Evolutionary conservation across 495 filamentous ascomycete genomes (phyloP), one percentile per base, ranked within the genome.

Genomic region (Tetracladium setigerum): DNA sequence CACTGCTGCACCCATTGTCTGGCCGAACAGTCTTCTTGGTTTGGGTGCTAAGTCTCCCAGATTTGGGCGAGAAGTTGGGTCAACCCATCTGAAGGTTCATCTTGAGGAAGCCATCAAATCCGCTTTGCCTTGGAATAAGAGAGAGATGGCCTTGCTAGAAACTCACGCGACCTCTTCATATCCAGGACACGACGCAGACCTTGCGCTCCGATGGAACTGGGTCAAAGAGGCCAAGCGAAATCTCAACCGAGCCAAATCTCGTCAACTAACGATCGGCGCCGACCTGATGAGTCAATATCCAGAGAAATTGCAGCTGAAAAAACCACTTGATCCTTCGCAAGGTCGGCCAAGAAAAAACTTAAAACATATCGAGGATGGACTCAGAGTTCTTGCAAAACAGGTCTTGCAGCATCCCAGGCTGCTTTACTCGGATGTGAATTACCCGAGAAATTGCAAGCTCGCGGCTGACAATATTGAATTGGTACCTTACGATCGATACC

Each of bases 401-500:
- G 15, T 24, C 2, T 14, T 41, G 22, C 10, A 22, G 12, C 19
- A 47, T 32, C 30, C 17, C 14, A 39, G 9, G 16, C 14, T 44
- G 4, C 7, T 27, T 3, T 27, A 32, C 15, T 2, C 38, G 39
- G 10, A 34, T 0, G 38, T 2, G 12, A 2, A 7, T n/a, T n/a
- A 9, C 7, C 7, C 11, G 10, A 6, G 11, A 6, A 16, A 35
- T 10, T 53, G 50, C 33, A 13, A 13, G 7, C 5, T 4, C 5
- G 32, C 17, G 2, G 15, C 33, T 8, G 50, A 54, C 9, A 16
- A 32, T 1, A 44, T 54, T 27, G 33, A 49, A 8, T 36, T 54
- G 2, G 19, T 54, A 4, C 51, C 51, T 5, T 49, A 54, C 30
- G 51, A 54, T 22, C 40, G 41, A 14, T 54, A 48, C 30, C 22